phyloP scores from a whole-genome alignment of 1,284 basidiomycete genomes.

The Volvariella surrecta region DNA sequence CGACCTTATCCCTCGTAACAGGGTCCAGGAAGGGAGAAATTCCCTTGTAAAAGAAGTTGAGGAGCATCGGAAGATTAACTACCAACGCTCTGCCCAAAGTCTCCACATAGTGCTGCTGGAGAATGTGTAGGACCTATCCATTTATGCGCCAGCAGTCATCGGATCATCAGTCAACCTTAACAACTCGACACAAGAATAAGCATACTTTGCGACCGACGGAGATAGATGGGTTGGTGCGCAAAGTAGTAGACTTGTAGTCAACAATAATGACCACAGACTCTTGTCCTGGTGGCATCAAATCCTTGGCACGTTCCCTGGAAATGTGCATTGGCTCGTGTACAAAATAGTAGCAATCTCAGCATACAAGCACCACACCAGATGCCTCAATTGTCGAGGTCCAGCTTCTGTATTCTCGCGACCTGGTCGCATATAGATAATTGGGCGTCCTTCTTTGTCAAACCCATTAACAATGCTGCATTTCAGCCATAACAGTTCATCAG shows the following conservation, averaged over 20 bases:
- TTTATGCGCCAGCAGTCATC: too few species aligned
- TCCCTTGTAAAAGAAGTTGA: slow-evolving; percentile 83
- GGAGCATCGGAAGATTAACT: slow-evolving; percentile 71
- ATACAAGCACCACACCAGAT: slow-evolving; percentile 79
- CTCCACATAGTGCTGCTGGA: slow-evolving; percentile 90
- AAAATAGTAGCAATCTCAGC: slow-evolving; percentile 20
- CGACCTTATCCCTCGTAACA: slow-evolving; percentile 81
- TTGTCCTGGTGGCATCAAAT: slow-evolving; percentile 77
- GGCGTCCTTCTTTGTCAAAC: slow-evolving; percentile 76
- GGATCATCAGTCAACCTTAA: slow-evolving; percentile 2
- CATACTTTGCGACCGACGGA: slow-evolving; percentile 64
- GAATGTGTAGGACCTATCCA: slow-evolving; percentile 60
- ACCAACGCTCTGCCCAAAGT: slow-evolving; percentile 82
- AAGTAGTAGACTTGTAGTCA: slow-evolving; percentile 76
- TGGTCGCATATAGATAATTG: slow-evolving; percentile 79
- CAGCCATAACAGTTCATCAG: slow-evolving; percentile 1
- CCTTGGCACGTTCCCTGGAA: slow-evolving; percentile 74
- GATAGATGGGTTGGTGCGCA: slow-evolving; percentile 76
- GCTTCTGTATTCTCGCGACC: slow-evolving; percentile 76
- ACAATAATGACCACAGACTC: slow-evolving; percentile 77
- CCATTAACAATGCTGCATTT: slow-evolving; percentile 62
- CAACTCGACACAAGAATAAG: neutral
- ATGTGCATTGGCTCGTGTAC: neutral
- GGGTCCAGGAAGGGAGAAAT: slow-evolving; percentile 88
- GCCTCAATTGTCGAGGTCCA: slow-evolving; percentile 68